A percentile compares a stretch with the other conserved stretches of the same genome.
Conservation (phyloP, 2,329 filamentous ascomycete genomes). For the Pseudocercospora crystallina region DNA sequence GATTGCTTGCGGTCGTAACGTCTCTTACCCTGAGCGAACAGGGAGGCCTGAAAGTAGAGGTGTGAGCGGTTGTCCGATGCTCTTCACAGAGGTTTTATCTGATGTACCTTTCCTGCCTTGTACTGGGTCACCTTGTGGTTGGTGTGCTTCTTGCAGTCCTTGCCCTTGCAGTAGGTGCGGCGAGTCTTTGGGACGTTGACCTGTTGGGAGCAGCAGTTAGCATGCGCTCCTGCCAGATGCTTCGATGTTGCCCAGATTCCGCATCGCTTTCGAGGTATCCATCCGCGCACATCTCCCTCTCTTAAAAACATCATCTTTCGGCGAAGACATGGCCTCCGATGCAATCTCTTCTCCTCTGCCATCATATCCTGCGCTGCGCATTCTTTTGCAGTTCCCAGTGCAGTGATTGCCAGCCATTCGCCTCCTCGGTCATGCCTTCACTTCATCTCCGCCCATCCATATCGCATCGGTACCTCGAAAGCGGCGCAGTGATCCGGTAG, state of each 20-base stretch:
- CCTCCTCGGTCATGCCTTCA: slow-evolving; percentile 4
- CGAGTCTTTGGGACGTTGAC: slow-evolving; percentile 99
- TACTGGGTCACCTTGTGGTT: slow-evolving; percentile 95
- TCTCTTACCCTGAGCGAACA: slow-evolving; percentile 98
- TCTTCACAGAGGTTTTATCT: neutral
- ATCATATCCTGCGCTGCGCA: too few relatives aligned
- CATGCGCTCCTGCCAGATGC: neutral
- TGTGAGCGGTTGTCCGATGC: slow-evolving; percentile 13
- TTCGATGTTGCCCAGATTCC: neutral
- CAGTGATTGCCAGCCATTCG: neutral
- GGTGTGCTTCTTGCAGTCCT: slow-evolving; percentile 74
- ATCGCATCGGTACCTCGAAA: slow-evolving; percentile 10
- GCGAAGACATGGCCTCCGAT: neutral
- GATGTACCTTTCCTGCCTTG: slow-evolving; percentile 84
- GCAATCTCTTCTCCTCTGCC: neutral
- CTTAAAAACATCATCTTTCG: neutral
- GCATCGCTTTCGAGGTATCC: slow-evolving; percentile 1
- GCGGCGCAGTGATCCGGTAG: slow-evolving; percentile 6
- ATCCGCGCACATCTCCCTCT: neutral
- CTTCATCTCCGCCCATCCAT: slow-evolving; percentile 2
- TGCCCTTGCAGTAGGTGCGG: slow-evolving; percentile 97
- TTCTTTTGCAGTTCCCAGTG: neutral
- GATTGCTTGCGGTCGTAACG: slow-evolving; percentile 99
- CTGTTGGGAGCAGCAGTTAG: slow-evolving; percentile 46
- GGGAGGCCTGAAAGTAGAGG: slow-evolving; percentile 63